Conservation (phyloP, 2,329 filamentous ascomycete genomes). For the Westerdykella ornata region DNA sequence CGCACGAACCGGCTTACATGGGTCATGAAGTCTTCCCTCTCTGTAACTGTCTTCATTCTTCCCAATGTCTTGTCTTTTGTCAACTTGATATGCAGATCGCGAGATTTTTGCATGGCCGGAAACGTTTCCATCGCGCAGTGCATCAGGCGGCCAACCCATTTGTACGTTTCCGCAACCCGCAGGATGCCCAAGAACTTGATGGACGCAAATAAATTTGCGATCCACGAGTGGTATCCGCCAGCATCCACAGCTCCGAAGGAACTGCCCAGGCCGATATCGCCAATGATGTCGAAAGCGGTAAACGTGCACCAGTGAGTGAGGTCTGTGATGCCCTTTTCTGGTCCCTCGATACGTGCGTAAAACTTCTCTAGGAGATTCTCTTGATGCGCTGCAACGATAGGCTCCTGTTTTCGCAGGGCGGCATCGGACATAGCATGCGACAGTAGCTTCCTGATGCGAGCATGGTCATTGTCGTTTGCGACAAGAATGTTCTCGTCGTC, state of each 20-base stretch:
- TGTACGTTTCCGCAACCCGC: too few relatives aligned
- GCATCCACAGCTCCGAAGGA: constrained; percentile 10
- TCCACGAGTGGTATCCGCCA: too few relatives aligned
- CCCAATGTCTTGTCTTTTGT: too few relatives aligned
- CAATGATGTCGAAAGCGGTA: constrained; percentile 14
- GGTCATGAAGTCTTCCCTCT: too few relatives aligned
- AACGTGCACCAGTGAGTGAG: constrained; percentile 10
- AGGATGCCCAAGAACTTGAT: too few relatives aligned
- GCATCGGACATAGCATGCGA: constrained; percentile 35
- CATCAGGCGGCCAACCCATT: too few relatives aligned
- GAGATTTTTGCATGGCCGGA: too few relatives aligned
- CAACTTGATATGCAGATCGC: too few relatives aligned
- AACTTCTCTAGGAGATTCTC: constrained; percentile 4
- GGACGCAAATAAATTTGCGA: too few relatives aligned
- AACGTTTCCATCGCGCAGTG: too few relatives aligned
- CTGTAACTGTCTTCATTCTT: too few relatives aligned
- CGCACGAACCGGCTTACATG: too few relatives aligned
- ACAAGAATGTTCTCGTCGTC: constrained; percentile 8
- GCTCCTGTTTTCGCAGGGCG: constrained; percentile 33
- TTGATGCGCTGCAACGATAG: constrained; percentile 9
- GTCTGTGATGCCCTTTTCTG: constrained; percentile 6
- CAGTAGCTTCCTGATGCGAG: constrained; percentile 23
- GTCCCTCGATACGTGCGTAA: background rate
- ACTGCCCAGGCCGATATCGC: constrained; percentile 22
- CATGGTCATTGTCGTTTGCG: constrained; percentile 18